Evolutionary conservation across 2,329 filamentous ascomycete genomes (phyloP).

Genomic region (Xylariales sp.): DNA sequence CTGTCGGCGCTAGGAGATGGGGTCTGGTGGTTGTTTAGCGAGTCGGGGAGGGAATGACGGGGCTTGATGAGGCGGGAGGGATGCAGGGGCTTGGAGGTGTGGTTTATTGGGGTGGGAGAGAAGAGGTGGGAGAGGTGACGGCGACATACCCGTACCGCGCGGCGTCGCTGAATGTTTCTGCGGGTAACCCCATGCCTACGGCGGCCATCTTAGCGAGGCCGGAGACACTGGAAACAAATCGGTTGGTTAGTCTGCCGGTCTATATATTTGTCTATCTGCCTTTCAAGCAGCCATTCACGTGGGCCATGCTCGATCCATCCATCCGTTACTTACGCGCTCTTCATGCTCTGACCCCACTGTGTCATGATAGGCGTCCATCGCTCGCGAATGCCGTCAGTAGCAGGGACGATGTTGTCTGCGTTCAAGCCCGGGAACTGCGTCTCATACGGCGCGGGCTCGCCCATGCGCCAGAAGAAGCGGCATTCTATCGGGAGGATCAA

Average conservation of each 20-base stretch:
- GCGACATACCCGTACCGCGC: slow-evolving; percentile 64
- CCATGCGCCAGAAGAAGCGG: slow-evolving; percentile 73
- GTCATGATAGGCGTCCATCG: slow-evolving; percentile 67
- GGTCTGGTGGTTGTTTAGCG: slow-evolving; percentile 54
- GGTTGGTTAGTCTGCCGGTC: slow-evolving; percentile 7
- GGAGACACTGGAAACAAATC: slow-evolving; percentile 52
- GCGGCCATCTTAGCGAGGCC: slow-evolving; percentile 70
- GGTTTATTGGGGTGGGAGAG: not conserved
- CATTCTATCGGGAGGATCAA: slow-evolving; percentile 53
- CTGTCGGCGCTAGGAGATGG: slow-evolving; percentile 70
- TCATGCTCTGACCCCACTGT: slow-evolving; percentile 70
- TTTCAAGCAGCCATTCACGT: not conserved
- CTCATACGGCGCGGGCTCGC: slow-evolving; percentile 63
- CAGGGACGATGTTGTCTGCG: slow-evolving; percentile 65
- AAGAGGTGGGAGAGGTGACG: not conserved
- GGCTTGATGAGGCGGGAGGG: not conserved
- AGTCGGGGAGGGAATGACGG: not conserved
- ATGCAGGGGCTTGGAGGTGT: not conserved
- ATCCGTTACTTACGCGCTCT: slow-evolving; percentile 61
- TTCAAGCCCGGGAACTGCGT: slow-evolving; percentile 68
- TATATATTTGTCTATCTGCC: not conserved
- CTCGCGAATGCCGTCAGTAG: slow-evolving; percentile 59
- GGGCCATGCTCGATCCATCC: not conserved
- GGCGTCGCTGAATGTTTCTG: slow-evolving; percentile 64
- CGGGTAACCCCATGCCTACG: slow-evolving; percentile 64